Base-by-base conservation (phyloP, 805 yeast species). In the Kodamaea restingae region DNA sequence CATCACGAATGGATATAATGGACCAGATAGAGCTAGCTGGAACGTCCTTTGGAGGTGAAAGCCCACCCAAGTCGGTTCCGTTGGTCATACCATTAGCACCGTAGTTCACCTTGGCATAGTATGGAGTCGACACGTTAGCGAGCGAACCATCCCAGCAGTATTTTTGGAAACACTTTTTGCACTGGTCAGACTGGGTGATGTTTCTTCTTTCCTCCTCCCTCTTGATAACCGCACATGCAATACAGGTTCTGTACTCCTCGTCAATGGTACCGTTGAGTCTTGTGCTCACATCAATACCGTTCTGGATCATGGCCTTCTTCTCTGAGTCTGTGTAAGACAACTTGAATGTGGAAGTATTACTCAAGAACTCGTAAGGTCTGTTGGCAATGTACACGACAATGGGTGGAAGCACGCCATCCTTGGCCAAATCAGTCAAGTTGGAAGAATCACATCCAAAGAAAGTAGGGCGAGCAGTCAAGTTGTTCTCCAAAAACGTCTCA, bases 391-490 rank as follows among this genome's bases (percentile, higher is more conserved):
- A 86, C n/a, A 88, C 77, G 29, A 88, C 71, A 41, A 87, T 67
- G 2, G 95, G 95, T 18, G 90, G 88, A 29, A 70, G 49, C 11
- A 57, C 56, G 22, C 56, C 61, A 21, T 63, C 62, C 39, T 60
- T 58, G 7, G 51, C 56, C 43, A 81, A 65, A 11, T 59, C 63
- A 6, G 88, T 78, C 54, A 81, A 63, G 53, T 84, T 83, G 1
- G 61, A 48, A 4, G 85, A 71, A 54, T 84, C 74, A 61, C 96
- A 87, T 24, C 96, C 96, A 56, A 88, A 88, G 65, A 88, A 87
- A 1, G 83, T 71, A 36, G 95, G 95, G 44, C 63, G 73, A 7
- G 80, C 67, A 11, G 86, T 81, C 46, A 86, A 67, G 42, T 83
- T 83, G 46, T 65, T 50, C 43, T 73, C 71, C 18, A 76, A 53